Percentiles rank a stretch among this genome's conserved stretches.
These are phyloP conservation scores for Calocybe gangraenosa DNA, from an alignment of 768 basidiomycete species.

Conservation along the genomic window DNA sequence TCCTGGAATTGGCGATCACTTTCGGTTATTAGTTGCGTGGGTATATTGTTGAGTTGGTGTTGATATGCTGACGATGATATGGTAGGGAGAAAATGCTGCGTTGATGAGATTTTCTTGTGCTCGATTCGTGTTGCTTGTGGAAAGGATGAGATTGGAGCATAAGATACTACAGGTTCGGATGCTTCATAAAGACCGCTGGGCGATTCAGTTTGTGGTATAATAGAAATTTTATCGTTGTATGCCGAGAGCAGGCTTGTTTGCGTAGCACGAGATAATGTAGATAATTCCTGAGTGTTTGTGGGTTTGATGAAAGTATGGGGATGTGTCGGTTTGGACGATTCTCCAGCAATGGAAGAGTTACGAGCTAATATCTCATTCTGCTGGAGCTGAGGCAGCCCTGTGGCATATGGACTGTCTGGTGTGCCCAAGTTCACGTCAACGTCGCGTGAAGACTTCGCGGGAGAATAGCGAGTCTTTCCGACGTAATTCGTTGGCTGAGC, in stretches of 20 bases:
- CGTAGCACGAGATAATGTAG: background rate
- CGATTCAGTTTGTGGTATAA: background rate
- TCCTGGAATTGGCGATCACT: too few species aligned
- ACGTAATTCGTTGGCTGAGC: background rate
- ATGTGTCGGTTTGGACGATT: too few species aligned
- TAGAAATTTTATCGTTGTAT: background rate
- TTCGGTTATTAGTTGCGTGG: too few species aligned
- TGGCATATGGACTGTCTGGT: background rate
- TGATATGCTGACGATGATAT: too few species aligned
- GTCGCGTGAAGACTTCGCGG: background rate
- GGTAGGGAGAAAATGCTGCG: background rate
- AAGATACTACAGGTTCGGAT: too few species aligned
- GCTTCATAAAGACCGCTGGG: background rate
- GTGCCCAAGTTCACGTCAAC: background rate
- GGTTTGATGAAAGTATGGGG: background rate
- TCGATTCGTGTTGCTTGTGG: background rate
- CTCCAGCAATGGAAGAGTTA: too few species aligned
- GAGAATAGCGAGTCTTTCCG: background rate
- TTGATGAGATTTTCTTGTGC: constrained; percentile 1
- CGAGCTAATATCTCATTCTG: too few species aligned
- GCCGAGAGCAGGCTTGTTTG: background rate
- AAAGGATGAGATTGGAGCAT: too few species aligned
- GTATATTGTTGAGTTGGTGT: too few species aligned
- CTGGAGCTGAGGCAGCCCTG: background rate
- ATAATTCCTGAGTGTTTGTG: background rate